Conservation (phyloP, 306 rosid genomes). For the barrel medic (Medicago truncatula) region MtrunA17r5.0-ANR NC_053046.1:44567501-44568000, state of each 20-base stretch:
- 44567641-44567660: slow-evolving; percentile 68
- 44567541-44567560: slow-evolving; percentile 27
- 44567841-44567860: slow-evolving; percentile 6
- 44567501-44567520: slow-evolving; percentile 83
- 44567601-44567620: slow-evolving; percentile 66
- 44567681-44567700: slow-evolving; percentile 85
- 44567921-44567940: neutral
- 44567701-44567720: slow-evolving; percentile 82
- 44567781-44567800: slow-evolving; percentile 27
- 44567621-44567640: slow-evolving; percentile 69
- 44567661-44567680: slow-evolving; percentile 81
- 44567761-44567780: neutral
- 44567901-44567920: neutral
- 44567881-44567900: slow-evolving; percentile 22
- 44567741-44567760: slow-evolving; percentile 15
- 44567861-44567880: slow-evolving; percentile 24
- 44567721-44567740: slow-evolving; percentile 72
- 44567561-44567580: slow-evolving; percentile 30
- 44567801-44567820: slow-evolving; percentile 19
- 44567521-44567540: slow-evolving; percentile 66
- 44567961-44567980: neutral
- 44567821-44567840: neutral
- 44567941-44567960: too few species aligned
- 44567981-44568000: neutral
- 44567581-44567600: slow-evolving; percentile 29